Percentiles rank a stretch among this genome's conserved stretches.
These are phyloP conservation scores for Trichoderma parareesei DNA, from an alignment of 495 filamentous ascomycete species.

Conservation along the genomic window DNA sequence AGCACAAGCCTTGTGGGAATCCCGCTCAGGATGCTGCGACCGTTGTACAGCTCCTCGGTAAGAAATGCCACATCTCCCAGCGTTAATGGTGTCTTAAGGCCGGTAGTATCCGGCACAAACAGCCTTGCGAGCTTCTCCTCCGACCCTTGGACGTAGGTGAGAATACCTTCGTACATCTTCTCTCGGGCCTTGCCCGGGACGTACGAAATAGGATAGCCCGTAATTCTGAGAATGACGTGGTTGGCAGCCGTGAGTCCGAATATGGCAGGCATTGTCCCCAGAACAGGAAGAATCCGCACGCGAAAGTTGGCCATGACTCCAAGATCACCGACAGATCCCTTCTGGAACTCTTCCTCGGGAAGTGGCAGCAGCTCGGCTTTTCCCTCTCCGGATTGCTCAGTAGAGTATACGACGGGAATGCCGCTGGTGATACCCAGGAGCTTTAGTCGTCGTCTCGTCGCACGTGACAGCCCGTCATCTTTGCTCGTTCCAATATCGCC, in stretches of 20 bases:
- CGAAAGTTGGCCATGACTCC: conserved; percentile 87
- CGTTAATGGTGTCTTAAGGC: conserved; percentile 70
- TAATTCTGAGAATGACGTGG: conserved; percentile 78
- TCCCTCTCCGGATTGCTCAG: conserved; percentile 81
- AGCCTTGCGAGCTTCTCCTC: conserved; percentile 62
- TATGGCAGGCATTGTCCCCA: conserved; percentile 94
- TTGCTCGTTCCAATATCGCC: conserved; percentile 85
- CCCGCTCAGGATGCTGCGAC: conserved; percentile 75
- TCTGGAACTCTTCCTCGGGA: conserved; percentile 77
- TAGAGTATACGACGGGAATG: conserved; percentile 87
- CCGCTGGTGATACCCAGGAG: conserved; percentile 72
- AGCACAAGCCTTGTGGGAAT: conserved; percentile 69
- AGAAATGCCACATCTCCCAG: conserved; percentile 75
- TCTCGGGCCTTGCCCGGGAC: conserved; percentile 70
- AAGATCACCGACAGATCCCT: conserved; percentile 81
- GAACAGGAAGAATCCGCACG: conserved; percentile 83
- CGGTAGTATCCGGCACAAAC: conserved; percentile 45
- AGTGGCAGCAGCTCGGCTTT: conserved; percentile 86
- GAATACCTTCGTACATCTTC: conserved; percentile 81
- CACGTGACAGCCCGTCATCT: conserved; percentile 83
- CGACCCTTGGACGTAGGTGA: conserved; percentile 59
- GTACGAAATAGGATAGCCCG: conserved; percentile 79
- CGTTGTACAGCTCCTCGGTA: conserved; percentile 81
- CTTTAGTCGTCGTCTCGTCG: conserved; percentile 71
- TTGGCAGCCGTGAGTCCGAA: conserved; percentile 90